phyloP scores from a whole-genome alignment of 164 flowering plant genomes.

The Chimonanthus salicifolius region DNA sequence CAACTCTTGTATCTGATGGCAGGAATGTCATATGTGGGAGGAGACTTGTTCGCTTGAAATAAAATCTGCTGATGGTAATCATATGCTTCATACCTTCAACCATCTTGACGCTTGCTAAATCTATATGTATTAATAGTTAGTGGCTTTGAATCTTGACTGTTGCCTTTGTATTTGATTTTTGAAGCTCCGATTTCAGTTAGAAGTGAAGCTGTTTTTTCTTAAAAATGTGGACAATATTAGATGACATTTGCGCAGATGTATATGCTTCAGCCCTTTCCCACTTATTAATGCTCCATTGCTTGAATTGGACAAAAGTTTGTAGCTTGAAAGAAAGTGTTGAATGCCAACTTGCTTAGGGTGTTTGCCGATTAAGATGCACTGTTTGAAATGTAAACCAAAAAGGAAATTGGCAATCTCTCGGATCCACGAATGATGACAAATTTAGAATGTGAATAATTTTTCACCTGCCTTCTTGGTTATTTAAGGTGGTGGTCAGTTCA shows the following conservation, averaged over 20 bases:
- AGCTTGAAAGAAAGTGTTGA: not conserved
- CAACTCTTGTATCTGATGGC: constrained; percentile 17
- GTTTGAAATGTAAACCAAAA: not conserved
- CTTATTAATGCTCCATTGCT: not conserved
- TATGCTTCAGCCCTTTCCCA: not conserved
- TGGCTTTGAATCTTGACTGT: not conserved
- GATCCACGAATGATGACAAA: not conserved
- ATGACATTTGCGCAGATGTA: not conserved
- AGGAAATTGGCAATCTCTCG: not conserved
- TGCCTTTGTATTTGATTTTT: not conserved
- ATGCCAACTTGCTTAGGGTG: not conserved
- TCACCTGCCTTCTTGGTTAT: no score
- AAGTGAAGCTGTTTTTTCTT: not conserved
- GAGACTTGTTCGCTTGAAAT: constrained; percentile 37
- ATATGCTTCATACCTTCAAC: not conserved
- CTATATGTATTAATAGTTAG: constrained; percentile 3
- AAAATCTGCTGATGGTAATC: constrained; percentile 13
- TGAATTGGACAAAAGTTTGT: not conserved
- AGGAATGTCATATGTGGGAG: constrained; percentile 53
- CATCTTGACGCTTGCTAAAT: not conserved
- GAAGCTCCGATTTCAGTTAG: constrained; percentile 5
- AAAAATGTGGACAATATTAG: not conserved
- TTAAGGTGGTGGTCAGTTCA: no score
- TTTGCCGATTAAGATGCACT: not conserved
- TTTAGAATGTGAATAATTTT: not conserved